Conservation (phyloP, 176 grass and related monocot species). For the Carex pumila region DNA sequence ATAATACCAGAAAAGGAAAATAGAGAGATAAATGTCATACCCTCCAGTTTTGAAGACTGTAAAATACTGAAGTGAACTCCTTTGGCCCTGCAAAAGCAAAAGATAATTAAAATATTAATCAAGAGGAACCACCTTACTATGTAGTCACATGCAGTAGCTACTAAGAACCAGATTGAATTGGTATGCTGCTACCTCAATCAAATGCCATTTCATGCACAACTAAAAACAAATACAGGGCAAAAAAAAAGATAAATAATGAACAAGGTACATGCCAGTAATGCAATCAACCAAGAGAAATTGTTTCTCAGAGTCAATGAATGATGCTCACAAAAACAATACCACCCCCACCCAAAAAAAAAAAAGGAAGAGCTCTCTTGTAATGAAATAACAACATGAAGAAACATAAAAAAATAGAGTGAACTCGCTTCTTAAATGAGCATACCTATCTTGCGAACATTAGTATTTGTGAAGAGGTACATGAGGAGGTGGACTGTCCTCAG, state of each 20-base stretch:
- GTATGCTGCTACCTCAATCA: not conserved
- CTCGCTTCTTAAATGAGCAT: not conserved
- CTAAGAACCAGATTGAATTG: not conserved
- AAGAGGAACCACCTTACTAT: not conserved
- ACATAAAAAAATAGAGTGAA: not conserved
- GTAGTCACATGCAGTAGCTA: not conserved
- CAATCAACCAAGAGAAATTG: not conserved
- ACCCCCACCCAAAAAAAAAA: not conserved
- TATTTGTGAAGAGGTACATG: constrained; percentile 94
- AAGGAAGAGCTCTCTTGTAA: not conserved
- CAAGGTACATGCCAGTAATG: not conserved
- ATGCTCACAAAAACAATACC: not conserved
- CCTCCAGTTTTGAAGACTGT: constrained; percentile 98
- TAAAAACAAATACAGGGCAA: not conserved
- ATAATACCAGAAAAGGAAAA: not conserved
- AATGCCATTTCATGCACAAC: not conserved
- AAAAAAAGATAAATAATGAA: not conserved
- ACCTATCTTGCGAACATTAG: constrained; percentile 85
- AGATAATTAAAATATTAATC: not conserved
- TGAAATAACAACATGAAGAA: not conserved
- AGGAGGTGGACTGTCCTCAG: constrained; percentile 88
- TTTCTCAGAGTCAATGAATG: not conserved
- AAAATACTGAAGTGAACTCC: constrained; percentile 82
- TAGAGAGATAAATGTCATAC: constrained; percentile 28
- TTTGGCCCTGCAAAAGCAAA: constrained; percentile 56